Evolutionary conservation across 306 rosid genomes (phyloP), one percentile per base, ranked within the genome.

Genomic region (Elaeagnus macrophylla): DNA sequence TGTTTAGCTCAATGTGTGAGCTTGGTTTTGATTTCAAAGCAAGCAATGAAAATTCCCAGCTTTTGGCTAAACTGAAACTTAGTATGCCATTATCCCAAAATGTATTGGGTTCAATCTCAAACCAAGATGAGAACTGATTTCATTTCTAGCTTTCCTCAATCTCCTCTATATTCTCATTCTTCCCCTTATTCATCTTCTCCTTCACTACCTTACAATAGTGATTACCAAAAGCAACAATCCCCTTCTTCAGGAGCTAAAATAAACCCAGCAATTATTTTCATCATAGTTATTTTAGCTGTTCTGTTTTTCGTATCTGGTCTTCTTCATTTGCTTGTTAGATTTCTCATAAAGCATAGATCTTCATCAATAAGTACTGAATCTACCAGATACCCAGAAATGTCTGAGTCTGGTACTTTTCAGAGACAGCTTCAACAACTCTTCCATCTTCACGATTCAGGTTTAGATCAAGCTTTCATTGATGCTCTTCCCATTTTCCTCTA

Each of bases 381-480:
- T 60, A 83, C 69, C 53, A 58, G 85, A 62, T 74, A 58, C 66
- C 65, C 45, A 38, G 90, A 81, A 65, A 19, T 70, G 60, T 62
- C 74, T 8, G 72, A 69, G 44, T 68, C 87, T 11, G 69, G 60
- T 4, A 56, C 71, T 43, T 75, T 83, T 66, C 95, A 76, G 39
- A 83, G 97, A 36, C 97, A 90, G 79, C 95, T 90, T 61, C 89
- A 84, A 10, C 91, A 90, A 41, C 83, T 90, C 59, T 90, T 90
- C 39, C 78, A 78, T 9, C 59, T 83, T 41, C 97, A 86, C 1
- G 97, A 86, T 46, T 81, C 84, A 0, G 97, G 97, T 18, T 60
- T 90, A 36, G 91, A 90, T 37, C 94, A 86, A 58, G 13, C 86
- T 39, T 56, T 73, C 62, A 68, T 90, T 37, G 91, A 90, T 40